Evolutionary conservation across 2,329 filamentous ascomycete species (phyloP), one percentile per base, ranked within the genome.

Genomic region (Epicoccum sorghinum): DNA sequence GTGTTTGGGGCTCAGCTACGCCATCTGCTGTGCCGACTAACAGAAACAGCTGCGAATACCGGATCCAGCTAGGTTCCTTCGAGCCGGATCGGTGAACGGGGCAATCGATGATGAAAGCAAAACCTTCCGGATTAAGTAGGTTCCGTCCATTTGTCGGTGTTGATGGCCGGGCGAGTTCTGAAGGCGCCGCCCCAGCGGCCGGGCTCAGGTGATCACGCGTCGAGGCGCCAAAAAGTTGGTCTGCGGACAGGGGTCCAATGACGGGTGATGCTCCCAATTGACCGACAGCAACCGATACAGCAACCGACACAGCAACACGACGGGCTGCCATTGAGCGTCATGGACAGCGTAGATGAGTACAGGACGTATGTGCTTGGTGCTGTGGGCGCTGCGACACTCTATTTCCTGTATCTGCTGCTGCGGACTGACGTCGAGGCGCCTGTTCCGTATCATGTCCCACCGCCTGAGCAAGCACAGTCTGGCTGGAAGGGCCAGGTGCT

Each of bases 371-470:
- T 70, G 48, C 38, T 62, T 39, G 58, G 59, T 40, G 48, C 58
- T 58, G 52, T 72, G 55, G 64, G 61, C 48, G 40, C 53, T 18
- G 57, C 50, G 13, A 66, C 68, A 0, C 55, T 72, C 25, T 55
- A 57, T 1, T 39, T 67, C 1, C 55, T 71, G 29, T 72, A 59
- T 55, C 42, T 61, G 52, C 29, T 72, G 55, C 45, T 72, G 50
- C 44, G 68, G 18, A 58, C 56, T 13, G 68, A 73, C 46, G 60
- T 60, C 13, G 79, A 81, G 60, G 70, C 71, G n/a, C 69, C 77
- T 4, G 82, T 85, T 37, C 78, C 77, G 30, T 92, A 89, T 75
- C 76, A 74, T 40, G 82, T 91, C 27, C 80, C 84, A 4, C 66
- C 82, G 37, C 88, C 89, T n/a, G 83, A 85, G 71, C 75, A 83